Evolutionary conservation across 2,329 filamentous ascomycete genomes (phyloP), one percentile per base, ranked within the genome.

Genomic region (Pestalotiopsis sp.): DNA sequence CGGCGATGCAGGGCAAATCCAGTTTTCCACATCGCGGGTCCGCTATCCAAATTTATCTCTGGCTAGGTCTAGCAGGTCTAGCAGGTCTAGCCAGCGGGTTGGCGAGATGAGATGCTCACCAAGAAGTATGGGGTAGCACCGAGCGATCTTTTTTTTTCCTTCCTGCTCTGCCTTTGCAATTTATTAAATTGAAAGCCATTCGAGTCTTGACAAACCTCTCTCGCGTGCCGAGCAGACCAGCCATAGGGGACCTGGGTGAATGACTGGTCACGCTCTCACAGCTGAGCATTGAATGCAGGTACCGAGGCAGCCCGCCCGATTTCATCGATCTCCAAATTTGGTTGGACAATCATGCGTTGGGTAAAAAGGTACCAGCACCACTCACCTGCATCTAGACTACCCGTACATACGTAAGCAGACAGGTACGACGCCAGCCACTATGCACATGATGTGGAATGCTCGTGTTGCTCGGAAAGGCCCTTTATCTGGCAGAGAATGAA

Each of bases 111-210:
- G 27, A 20, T 62, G 27, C 59, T 36, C 25, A 20, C 36, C 27
- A 36, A 12, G 41, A 62, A 62, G 59, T 62, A 62, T 62, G 59
- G 59, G 59, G 59, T 62, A 62, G 13, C 23, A 59, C 59, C 59
- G 59, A 12, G 20, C 45, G 17, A 9, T 20, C 45, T 52, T n/a
- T 52, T 52, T 52, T 9, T 52, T 14, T 52, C 17, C 17, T 7
- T 17, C 9, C 3, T 52, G n/a, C 14, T n/a, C 20, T 52, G 17
- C 45, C 45, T 52, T 52, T 52, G 17, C 45, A 52, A n/a, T 17
- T n/a, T n/a, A 52, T 52, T 23, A 52, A 52, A 52, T 52, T 52
- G 45, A 1, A 9, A 23, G 45, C 9, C 9, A 52, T 52, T 36
- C 31, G 31, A 36, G 31, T 9, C 31, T 36, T 36, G 31, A 36